phyloP scores from a whole-genome alignment of 768 basidiomycete species.

The Tricholoma saponaceum region DNA sequence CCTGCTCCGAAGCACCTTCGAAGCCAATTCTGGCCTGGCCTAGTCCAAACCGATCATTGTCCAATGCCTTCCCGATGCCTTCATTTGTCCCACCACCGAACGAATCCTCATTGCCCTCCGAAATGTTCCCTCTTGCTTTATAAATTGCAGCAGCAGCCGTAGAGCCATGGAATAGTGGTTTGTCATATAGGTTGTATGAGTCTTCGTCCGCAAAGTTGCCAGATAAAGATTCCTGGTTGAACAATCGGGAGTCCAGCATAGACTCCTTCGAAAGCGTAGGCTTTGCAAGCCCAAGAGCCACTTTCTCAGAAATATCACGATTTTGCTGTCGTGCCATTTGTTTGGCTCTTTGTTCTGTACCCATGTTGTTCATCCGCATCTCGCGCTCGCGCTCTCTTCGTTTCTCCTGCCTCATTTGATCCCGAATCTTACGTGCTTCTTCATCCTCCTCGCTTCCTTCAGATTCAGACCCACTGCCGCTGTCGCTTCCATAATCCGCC shows the following conservation, averaged over 20 bases:
- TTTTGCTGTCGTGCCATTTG: conserved; percentile 94
- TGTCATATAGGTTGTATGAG: conserved; percentile 91
- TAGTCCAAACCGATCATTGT: conserved; percentile 90
- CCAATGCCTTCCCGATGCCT: conserved; percentile 85
- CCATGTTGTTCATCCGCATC: conserved; percentile 99
- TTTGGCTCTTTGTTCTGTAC: conserved; percentile 93
- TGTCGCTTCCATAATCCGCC: conserved; percentile 85
- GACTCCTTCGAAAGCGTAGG: conserved; percentile 95
- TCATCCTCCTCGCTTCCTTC: conserved; percentile 71
- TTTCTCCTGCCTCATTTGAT: conserved; percentile 89
- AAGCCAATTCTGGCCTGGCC: conserved; percentile 85
- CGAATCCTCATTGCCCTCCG: conserved; percentile 83
- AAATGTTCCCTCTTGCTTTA: conserved; percentile 86
- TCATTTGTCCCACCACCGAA: conserved; percentile 96
- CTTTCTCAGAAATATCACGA: conserved; percentile 98
- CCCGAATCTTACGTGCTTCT: conserved; percentile 81
- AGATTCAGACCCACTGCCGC: conserved; percentile 54
- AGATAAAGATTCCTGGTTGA: conserved; percentile 91
- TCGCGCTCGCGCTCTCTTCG: conserved; percentile 92
- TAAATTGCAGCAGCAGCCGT: conserved; percentile 99
- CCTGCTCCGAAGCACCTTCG: conserved; percentile 85
- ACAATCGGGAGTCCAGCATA: conserved; percentile 94
- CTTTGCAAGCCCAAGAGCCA: conserved; percentile 96
- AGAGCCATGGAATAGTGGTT: conserved; percentile 93
- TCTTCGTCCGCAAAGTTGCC: conserved; percentile 88